phyloP scores from a whole-genome alignment of 2,329 filamentous ascomycete genomes.

The Ceratocystis papillata region DNA sequence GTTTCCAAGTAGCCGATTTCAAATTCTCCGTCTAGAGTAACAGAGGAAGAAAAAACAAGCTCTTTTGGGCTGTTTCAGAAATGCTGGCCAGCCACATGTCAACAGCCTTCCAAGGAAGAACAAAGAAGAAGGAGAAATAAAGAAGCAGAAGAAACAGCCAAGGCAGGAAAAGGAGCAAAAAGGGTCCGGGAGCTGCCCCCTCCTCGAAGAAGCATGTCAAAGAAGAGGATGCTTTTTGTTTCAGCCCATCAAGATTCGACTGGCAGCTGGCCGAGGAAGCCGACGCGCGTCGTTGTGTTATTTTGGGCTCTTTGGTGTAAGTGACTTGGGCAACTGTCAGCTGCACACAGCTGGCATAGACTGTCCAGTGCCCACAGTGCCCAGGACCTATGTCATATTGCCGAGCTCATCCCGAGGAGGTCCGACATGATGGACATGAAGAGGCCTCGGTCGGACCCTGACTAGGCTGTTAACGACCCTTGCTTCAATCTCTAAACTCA shows the following conservation, averaged over 20 bases:
- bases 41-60: slow-evolving; percentile 6
- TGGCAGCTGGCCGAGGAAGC: neutral
- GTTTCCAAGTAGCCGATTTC: slow-evolving; percentile 8
- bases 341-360: neutral
- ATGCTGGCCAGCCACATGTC: slow-evolving; percentile 9
- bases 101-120: slow-evolving; percentile 2
- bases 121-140: slow-evolving; percentile 3
- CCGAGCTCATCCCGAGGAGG: neutral
- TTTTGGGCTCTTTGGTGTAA: neutral
- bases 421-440: neutral
- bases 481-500: neutral
- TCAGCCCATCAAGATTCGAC: neutral
- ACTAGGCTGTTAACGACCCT: neutral
- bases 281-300: neutral
- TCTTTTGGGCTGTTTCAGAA: slow-evolving; percentile 9
- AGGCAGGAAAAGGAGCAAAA: neutral
- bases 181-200: neutral
- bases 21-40: neutral
- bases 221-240: neutral
- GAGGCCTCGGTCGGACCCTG: too few species aligned
- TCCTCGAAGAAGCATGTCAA: slow-evolving; percentile 3
- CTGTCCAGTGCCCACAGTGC: neutral
- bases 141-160: neutral
- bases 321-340: neutral
- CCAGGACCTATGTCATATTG: neutral